Evolutionary conservation across 345 rosid species (phyloP), one percentile per base, ranked within the genome.

Genomic region (Crucihimalaya himalaica): DNA sequence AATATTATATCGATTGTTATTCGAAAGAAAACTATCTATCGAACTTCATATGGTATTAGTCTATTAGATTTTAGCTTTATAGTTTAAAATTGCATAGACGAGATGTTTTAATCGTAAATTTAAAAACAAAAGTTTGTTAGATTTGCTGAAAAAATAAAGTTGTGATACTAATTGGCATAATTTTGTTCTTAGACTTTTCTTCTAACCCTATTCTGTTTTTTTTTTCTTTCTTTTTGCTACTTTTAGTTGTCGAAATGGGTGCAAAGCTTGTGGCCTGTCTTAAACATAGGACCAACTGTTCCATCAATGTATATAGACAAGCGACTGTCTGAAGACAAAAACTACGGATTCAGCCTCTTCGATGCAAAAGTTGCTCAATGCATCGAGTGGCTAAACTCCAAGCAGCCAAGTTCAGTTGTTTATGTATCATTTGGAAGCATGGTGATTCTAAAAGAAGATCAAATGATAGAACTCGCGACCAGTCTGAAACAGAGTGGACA

Each of bases 361-460:
- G 55, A 78, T n/a, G 80, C 86, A 0, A 75, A 81, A 10, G 46
- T 52, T 0, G 76, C 63, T 15, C 57, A 72, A 4, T 83, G 82
- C 80, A 77, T 72, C 6, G 60, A 71, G 23, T 89, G 89, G 94
- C 61, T 89, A 20, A 73, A 84, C 79, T 52, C 86, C 3, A 87
- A 79, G 76, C 72, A 76, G 11, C 55, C 60, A 9, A 46, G 21
- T n/a, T 89, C 88, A 0, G 95, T 89, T 1, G 78, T 85, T 42
- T 85, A 85, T n/a, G 75, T 81, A 27, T 84, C 95, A 60, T 84
- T 86, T 27, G 88, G 89, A 29, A 89, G 95, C 71, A 25, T 87
- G 32, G 88, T 84, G 10, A 52, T 50, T 15, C 60, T 84, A 2
- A 82, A 69, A 35, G 80, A 80, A 54, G 79, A 79, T 11, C 88